Evolutionary conservation across 2,329 filamentous ascomycete genomes (phyloP), one percentile per base, ranked within the genome.

Genomic region (Myotisia sp.): DNA sequence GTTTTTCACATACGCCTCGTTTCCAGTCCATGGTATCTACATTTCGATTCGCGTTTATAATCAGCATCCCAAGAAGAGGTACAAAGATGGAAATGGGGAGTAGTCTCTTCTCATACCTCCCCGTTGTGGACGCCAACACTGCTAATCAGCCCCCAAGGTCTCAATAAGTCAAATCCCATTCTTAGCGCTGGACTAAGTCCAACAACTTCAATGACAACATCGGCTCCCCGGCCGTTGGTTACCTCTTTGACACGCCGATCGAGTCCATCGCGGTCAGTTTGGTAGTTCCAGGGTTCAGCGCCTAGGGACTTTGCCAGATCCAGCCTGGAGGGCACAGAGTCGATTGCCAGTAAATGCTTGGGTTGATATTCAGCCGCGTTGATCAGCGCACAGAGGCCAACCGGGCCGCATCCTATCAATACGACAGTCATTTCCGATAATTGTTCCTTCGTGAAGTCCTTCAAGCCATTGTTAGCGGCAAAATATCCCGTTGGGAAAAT

Each of bases 401-500:
- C 79, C 0, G 79, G 79, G 0, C 86, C 86, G 50, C 85, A 92
- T 4, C 86, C 86, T 39, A 93, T 71, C 13, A 92, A 62, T 1
- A 92, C 79, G 0, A 84, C 75, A 0, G 77, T 81, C 39, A 75
- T 71, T 29, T 82, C 71, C 12, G 65, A 57, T 33, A 77, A 70
- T 37, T 75, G 65, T 40, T 74, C 66, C 9, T 51, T 50, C 7
- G 59, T 64, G 24, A 77, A 65, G 49, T 76, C 60, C 37, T 71
- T 71, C 54, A 92, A 78, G 5, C 76, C 86, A 49, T 84, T 90
- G 37, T 70, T 68, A 3, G 81, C 81, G 5, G 82, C 85, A 47
- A 86, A 92, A 59, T 74, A 92, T 5, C 86, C 61, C 0, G 77
- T 83, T 1, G 85, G 85, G 56, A 90, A 92, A 47, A 93, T 92